Conservation (phyloP, 305 asterid genomes). For the Rubia tinctorum region DNA sequence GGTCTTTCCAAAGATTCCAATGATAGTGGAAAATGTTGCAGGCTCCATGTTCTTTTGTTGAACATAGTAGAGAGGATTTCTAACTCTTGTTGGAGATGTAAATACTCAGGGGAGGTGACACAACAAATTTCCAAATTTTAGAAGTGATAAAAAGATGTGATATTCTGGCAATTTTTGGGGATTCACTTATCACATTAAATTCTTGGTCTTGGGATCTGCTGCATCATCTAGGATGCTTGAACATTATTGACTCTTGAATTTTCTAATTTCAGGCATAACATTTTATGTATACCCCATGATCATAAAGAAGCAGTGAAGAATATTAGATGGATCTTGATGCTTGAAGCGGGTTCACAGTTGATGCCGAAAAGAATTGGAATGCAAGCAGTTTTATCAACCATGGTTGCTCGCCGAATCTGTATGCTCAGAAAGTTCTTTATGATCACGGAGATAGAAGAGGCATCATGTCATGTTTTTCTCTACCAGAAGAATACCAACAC, state of each 20-base stretch:
- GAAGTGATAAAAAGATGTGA: not conserved
- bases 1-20: slow-evolving; percentile 59
- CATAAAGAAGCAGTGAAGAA: not conserved
- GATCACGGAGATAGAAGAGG: slow-evolving; percentile 24
- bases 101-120: not conserved
- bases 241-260: not conserved
- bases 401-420: slow-evolving; percentile 35
- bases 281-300: no score
- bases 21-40: slow-evolving; percentile 40
- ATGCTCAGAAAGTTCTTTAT: slow-evolving; percentile 31
- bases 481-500: slow-evolving; percentile 22
- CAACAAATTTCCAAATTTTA: not conserved
- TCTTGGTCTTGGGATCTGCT: not conserved
- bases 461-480: slow-evolving; percentile 36
- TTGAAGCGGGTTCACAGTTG: slow-evolving; percentile 26
- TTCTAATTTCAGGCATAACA: not conserved
- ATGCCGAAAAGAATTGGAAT: slow-evolving; percentile 29
- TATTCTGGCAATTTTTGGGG: not conserved
- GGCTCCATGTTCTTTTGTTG: not conserved
- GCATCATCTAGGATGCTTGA: not conserved
- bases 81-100: not conserved
- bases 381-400: slow-evolving; percentile 36
- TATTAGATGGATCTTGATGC: slow-evolving; percentile 29
- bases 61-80: not conserved
- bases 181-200: not conserved